Evolutionary conservation across 2,329 filamentous ascomycete species (phyloP).

Genomic region (Trichophyton simii): DNA sequence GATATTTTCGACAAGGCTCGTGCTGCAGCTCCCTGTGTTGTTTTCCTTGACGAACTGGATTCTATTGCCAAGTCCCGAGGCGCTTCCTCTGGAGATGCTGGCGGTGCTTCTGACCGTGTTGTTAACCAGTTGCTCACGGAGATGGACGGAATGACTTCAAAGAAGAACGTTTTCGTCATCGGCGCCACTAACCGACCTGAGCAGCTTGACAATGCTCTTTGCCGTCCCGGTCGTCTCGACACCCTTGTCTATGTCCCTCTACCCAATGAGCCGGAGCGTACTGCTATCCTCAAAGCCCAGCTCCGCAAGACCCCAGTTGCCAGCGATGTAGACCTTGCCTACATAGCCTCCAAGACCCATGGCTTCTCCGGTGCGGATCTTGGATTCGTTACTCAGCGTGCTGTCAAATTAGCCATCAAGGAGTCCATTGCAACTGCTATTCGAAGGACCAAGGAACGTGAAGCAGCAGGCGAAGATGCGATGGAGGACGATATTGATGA

Average conservation of each 20-base stretch:
- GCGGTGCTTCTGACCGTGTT: conserved; percentile 96
- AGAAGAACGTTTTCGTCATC: conserved; percentile 99
- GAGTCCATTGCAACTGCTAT: conserved; percentile 83
- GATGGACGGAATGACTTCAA: conserved; percentile 99
- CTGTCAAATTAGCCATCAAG: conserved; percentile 99
- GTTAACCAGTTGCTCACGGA: conserved; percentile 99
- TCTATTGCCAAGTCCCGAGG: conserved; percentile 99
- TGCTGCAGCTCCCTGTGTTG: conserved; percentile 91
- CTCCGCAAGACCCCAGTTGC: conserved; percentile 96
- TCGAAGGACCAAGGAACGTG: conserved; percentile 76
- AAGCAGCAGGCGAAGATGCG: conserved; percentile 64
- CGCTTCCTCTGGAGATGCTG: conserved; percentile 88
- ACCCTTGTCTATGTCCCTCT: conserved; percentile 97
- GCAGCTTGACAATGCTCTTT: conserved; percentile 94
- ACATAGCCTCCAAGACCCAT: conserved; percentile 93
- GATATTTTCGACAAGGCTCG: conserved; percentile 99
- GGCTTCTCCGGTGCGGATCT: conserved; percentile 99
- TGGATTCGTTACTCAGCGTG: conserved; percentile 96
- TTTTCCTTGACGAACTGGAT: conserved; percentile 97
- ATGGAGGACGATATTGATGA: conserved; percentile 68
- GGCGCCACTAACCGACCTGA: conserved; percentile 97
- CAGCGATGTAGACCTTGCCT: conserved; percentile 71
- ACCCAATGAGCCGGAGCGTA: conserved; percentile 80
- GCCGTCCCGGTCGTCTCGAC: conserved; percentile 96
- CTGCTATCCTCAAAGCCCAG: conserved; percentile 84